Conservation (phyloP, 441 rosid genomes). For the Syzygium syzygioides region DNA sequence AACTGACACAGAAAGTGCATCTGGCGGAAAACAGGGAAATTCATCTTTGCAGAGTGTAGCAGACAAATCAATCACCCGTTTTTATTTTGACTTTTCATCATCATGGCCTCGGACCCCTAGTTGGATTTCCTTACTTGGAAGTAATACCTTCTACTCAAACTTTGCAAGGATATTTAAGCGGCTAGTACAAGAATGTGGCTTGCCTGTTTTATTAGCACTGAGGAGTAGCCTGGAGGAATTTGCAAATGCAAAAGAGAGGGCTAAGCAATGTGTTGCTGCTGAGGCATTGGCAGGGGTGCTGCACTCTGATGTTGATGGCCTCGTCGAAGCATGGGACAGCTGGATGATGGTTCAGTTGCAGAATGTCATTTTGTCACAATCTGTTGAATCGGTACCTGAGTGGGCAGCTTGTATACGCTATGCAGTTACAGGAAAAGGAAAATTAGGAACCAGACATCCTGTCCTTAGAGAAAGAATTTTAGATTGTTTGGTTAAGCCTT, state of each 20-base stretch:
- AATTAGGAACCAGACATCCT: conserved; percentile 77
- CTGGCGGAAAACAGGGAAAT: conserved; percentile 81
- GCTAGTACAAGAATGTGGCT: conserved; percentile 92
- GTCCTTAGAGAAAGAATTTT: conserved; percentile 75
- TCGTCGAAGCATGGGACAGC: conserved; percentile 80
- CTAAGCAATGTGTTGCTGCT: conserved; percentile 99
- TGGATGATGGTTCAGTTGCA: conserved; percentile 92
- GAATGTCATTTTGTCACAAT: conserved; percentile 77
- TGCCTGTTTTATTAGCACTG: conserved; percentile 70
- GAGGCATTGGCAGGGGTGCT: conserved; percentile 95
- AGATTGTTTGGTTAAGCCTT: conserved; percentile 76
- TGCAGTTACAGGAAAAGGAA: conserved; percentile 99
- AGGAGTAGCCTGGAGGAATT: conserved; percentile 81
- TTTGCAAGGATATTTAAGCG: conserved; percentile 98
- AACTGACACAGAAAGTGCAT: conserved; percentile 66
- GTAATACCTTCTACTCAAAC: conserved; percentile 85
- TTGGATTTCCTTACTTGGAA: conserved; percentile 95
- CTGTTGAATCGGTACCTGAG: conserved; percentile 96
- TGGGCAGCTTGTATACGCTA: conserved; percentile 99
- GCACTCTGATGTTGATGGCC: conserved; percentile 92
- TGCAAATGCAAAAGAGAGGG: conserved; percentile 86
- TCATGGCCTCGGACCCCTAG: conserved; percentile 99
- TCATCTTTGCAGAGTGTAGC: conserved; percentile 91
- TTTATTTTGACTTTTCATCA: conserved; percentile 95
- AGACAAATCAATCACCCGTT: conserved; percentile 93